Conservation (phyloP, 805 yeast species). For the Wickerhamomyces subpelliculosus region DNA sequence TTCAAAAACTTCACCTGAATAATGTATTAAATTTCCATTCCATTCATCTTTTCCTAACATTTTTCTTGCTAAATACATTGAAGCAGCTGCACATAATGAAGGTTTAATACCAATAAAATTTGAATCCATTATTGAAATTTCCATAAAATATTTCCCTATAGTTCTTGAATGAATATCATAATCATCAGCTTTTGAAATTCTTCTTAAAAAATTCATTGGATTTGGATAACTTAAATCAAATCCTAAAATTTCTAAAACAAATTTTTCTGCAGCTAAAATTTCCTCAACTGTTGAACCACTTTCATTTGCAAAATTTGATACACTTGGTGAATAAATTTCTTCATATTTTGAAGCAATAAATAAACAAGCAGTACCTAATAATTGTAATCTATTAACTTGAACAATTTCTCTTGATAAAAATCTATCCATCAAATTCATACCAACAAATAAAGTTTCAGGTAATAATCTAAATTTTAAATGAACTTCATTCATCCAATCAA, state of each 20-base stretch:
- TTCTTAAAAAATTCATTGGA: constrained; percentile 87
- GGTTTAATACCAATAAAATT: constrained; percentile 74
- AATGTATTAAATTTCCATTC: constrained; percentile 83
- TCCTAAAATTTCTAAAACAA: constrained; percentile 62
- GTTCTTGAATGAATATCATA: constrained; percentile 89
- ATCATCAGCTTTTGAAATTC: constrained; percentile 91
- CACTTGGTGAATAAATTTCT: constrained; percentile 86
- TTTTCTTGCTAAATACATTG: constrained; percentile 79
- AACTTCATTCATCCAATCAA: constrained; percentile 93
- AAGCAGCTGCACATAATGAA: constrained; percentile 79
- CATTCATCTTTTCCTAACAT: constrained; percentile 69
- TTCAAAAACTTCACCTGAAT: constrained; percentile 83
- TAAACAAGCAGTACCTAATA: constrained; percentile 79
- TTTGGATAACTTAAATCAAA: constrained; percentile 83
- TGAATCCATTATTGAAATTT: constrained; percentile 73
- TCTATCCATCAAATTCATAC: constrained; percentile 83
- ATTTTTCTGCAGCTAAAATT: constrained; percentile 79
- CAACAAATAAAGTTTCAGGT: constrained; percentile 81
- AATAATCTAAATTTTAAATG: constrained; percentile 76
- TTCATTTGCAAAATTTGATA: constrained; percentile 77
- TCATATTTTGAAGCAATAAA: constrained; percentile 92
- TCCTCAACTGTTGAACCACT: constrained; percentile 79
- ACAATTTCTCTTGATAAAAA: constrained; percentile 73
- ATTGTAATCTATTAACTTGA: constrained; percentile 73
- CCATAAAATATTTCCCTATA: constrained; percentile 79